A percentile compares a stretch with the other conserved stretches of the same genome.
Conservation (phyloP, 257 asterid genomes). For the Euphrasia confusa region DNA sequence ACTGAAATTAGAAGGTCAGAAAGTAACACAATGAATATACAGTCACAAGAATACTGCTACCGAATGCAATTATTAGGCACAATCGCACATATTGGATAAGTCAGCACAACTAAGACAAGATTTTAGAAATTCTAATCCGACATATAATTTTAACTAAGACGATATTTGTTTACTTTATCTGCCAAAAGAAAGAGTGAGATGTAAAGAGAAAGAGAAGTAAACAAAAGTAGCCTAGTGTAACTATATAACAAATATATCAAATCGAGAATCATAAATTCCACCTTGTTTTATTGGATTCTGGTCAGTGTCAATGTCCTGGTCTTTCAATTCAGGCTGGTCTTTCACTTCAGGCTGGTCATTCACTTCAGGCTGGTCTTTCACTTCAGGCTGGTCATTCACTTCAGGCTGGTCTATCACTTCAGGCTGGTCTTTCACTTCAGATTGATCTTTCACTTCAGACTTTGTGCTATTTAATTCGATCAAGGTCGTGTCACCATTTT, state of each 20-base stretch:
- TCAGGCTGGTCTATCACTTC: no score
- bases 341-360: no score
- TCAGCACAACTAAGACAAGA: conserved; percentile 3
- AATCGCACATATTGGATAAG: neutral
- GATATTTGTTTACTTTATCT: neutral
- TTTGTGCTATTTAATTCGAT: conserved; percentile 29
- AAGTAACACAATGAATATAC: neutral
- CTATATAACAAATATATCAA: no score
- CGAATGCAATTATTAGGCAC: neutral
- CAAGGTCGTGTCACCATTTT: conserved; percentile 46
- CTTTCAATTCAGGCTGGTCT: conserved; percentile 28
- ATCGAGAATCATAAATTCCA: conserved; percentile 16
- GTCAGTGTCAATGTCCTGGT: conserved; percentile 33
- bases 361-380: no score
- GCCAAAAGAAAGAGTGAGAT: no score
- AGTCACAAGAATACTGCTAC: neutral
- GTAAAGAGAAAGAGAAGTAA: no score
- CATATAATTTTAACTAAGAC: neutral
- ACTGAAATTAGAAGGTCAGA: neutral
- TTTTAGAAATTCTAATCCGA: conserved; percentile 8
- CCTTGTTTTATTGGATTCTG: conserved; percentile 54
- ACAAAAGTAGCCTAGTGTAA: no score
- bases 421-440: no score
- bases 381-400: no score
- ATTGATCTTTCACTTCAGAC: conserved; percentile 40